Evolutionary conservation across 2,329 filamentous ascomycete genomes (phyloP).

Genomic region (Penicillium polonicum): DNA sequence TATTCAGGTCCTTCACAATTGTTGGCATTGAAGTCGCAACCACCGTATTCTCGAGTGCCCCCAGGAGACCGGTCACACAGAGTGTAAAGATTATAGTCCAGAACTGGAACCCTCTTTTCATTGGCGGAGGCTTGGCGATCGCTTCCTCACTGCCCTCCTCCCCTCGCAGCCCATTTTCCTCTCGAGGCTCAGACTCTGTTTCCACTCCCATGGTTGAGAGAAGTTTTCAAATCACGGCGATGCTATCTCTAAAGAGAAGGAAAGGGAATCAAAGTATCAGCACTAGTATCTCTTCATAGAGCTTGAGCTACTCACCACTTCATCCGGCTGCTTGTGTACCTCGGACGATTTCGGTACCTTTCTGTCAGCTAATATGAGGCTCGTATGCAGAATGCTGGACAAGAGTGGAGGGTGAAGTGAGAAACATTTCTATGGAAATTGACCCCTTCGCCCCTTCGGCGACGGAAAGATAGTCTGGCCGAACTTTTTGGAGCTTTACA

Average conservation of each 20-base stretch:
- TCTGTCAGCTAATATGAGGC: too few species aligned
- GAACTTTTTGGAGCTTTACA: too few species aligned
- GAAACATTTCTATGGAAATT: too few species aligned
- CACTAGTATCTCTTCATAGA: neutral
- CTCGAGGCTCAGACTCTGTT: neutral
- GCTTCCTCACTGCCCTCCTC: neutral
- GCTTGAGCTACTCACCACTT: neutral
- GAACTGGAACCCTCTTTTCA: conserved; percentile 1
- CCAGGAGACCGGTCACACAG: conserved; percentile 28
- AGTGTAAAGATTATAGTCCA: conserved; percentile 5
- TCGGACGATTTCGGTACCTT: too few species aligned
- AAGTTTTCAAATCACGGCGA: neutral
- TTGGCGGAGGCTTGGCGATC: neutral
- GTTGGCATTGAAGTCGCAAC: conserved; percentile 42
- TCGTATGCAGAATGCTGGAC: too few species aligned
- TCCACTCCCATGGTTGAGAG: neutral
- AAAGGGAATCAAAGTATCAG: neutral
- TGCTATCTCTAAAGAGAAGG: neutral
- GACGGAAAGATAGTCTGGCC: neutral
- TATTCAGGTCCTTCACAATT: conserved; percentile 33
- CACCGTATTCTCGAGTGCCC: conserved; percentile 40
- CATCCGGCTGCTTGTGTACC: neutral
- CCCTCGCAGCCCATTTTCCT: neutral
- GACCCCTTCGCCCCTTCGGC: neutral
- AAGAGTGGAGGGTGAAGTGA: too few species aligned